Evolutionary conservation across 2,329 filamentous ascomycete genomes (phyloP).

Genomic region (Septoria petroselini): DNA sequence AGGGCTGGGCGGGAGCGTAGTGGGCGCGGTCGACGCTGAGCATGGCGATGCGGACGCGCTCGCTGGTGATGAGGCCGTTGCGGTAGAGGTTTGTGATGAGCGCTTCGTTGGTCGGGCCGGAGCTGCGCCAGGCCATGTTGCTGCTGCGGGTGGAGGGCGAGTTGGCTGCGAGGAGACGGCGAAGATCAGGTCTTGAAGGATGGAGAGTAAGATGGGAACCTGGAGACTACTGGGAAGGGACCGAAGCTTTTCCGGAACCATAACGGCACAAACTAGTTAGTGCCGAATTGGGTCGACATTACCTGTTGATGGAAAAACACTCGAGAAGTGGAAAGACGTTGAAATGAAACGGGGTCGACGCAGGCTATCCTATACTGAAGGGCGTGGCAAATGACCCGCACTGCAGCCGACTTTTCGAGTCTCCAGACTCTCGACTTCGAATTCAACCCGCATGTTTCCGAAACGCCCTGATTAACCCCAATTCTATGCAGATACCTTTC

Average conservation of each 20-base stretch:
- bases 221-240: no score
- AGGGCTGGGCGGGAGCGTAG: conserved; percentile 70
- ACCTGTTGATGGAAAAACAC: no score
- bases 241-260: no score
- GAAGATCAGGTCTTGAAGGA: no score
- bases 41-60: conserved; percentile 75
- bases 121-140: conserved; percentile 85
- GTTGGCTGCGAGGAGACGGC: not conserved
- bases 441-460: not conserved
- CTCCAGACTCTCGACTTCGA: conserved; percentile 1
- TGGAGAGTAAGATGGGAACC: no score
- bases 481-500: conserved; percentile 13
- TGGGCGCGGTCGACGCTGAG: conserved; percentile 79
- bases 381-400: conserved; percentile 1
- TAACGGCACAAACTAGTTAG: no score
- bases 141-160: not conserved
- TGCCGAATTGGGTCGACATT: no score
- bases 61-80: conserved; percentile 69
- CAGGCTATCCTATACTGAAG: not conserved
- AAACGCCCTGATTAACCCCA: conserved; percentile 9
- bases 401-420: not conserved
- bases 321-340: not conserved
- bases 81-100: conserved; percentile 74
- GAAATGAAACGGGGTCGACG: not conserved
- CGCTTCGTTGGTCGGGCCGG: conserved; percentile 68